phyloP scores from a whole-genome alignment of 352 stramenopile species.

The Halophytophthora batemanensis region DNA sequence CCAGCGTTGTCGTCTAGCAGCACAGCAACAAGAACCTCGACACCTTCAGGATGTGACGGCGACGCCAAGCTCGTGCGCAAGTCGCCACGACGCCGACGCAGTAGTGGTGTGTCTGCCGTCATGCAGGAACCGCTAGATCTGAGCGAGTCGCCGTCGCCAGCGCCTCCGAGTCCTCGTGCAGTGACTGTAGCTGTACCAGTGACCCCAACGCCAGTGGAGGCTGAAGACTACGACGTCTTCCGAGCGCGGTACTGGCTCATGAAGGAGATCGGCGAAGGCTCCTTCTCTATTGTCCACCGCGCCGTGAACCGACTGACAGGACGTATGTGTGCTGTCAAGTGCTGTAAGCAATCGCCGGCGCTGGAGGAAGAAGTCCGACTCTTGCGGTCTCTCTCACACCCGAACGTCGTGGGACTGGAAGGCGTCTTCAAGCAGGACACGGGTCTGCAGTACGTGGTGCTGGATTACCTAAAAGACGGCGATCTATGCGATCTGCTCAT shows the following conservation, averaged over 20 bases:
- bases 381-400: constrained; percentile 54
- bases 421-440: constrained; percentile 66
- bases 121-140: too few species aligned
- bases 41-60: not conserved
- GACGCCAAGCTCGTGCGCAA: constrained; percentile 5
- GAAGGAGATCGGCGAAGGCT: constrained; percentile 81
- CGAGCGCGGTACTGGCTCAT: constrained; percentile 63
- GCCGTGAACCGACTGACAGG: constrained; percentile 66
- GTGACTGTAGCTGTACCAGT: too few species aligned
- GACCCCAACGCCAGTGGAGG: too few species aligned
- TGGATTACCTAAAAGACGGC: constrained; percentile 77
- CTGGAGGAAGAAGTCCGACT: constrained; percentile 73
- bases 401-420: constrained; percentile 66
- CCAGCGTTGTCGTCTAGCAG: not conserved
- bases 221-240: constrained; percentile 34
- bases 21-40: not conserved
- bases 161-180: too few species aligned
- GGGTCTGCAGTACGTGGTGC: constrained; percentile 75
- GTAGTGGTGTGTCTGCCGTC: constrained; percentile 4
- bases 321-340: constrained; percentile 69
- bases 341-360: constrained; percentile 59
- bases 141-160: too few species aligned
- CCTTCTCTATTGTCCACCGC: constrained; percentile 81
- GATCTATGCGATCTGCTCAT: constrained; percentile 78
- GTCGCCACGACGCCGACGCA: constrained; percentile 5